Evolutionary conservation across 2,329 filamentous ascomycete species (phyloP), one percentile per base, ranked within the genome.

Genomic region (Colletotrichum plurivorum): DNA sequence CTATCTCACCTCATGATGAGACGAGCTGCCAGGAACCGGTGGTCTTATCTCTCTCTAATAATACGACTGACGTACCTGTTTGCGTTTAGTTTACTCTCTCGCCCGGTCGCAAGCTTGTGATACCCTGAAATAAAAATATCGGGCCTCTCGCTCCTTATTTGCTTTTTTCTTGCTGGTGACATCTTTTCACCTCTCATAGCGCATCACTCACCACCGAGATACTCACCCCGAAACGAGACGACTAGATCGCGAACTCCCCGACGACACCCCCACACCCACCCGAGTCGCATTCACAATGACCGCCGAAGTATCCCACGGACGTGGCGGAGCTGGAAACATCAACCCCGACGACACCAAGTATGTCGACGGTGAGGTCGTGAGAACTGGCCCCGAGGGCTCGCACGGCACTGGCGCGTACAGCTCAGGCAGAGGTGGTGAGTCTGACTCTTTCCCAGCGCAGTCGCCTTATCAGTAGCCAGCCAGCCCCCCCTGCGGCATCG

Each of bases 301-400:
- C 15, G 73, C 80, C 60, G 87, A 89, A 76, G 84, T 89, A 60
- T 89, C 88, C 16, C 88, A 90, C 80, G 88, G 88, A 73, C 86
- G 88, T 71, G 88, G 88, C 69, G 88, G 88, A 73, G 87, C 86
- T 20, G 89, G 89, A 74, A 91, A 91, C 78, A 89, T 91, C 78
- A 84, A 83, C 71, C 77, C 80, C 41, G 89, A 91, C 76, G 77
- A 84, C 70, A 90, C 88, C 45, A 75, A 84, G 73, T 92, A 92
- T 75, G 84, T 85, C 71, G 89, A 92, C 72, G 89, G 89, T 73
- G 87, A 88, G 71, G 87, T 92, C 61, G 87, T 88, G 64, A 87
- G 89, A 55, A 75, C 83, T 51, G 88, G 87, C 57, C 76, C 80
- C 4, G 82, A 83, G 75, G 87, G 87, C 71, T 87, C 84, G 77